Percentiles rank a stretch among this genome's conserved stretches.
Conservation (phyloP, 805 yeast species). For the Komagataella pseudopastoris region DNA sequence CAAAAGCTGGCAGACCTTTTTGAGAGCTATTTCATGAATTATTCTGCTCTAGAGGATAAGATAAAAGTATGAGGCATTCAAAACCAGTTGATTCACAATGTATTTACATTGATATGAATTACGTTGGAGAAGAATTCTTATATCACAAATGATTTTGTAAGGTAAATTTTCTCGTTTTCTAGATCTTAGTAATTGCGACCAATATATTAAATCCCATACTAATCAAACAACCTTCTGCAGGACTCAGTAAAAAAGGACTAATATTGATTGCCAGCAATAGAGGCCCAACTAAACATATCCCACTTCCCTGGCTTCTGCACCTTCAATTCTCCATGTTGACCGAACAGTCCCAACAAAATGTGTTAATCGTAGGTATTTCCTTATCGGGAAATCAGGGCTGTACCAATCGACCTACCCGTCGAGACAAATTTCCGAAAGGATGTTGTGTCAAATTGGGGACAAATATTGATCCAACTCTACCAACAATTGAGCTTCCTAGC, state of each 20-base stretch:
- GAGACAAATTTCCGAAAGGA: not conserved
- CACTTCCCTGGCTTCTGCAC: not conserved
- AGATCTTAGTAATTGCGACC: not conserved
- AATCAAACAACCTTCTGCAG: no score
- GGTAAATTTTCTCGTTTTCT: not conserved
- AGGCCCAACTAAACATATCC: not conserved
- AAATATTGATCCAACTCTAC: not conserved
- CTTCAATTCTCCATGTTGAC: not conserved
- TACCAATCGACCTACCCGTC: not conserved
- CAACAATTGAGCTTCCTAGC: not conserved
- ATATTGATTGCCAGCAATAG: no score
- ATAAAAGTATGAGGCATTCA: conserved; percentile 21
- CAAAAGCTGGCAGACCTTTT: conserved; percentile 49
- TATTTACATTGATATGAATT: no score
- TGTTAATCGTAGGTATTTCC: not conserved
- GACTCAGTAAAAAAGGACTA: not conserved
- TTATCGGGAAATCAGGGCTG: not conserved
- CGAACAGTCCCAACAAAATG: not conserved
- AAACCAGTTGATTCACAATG: not conserved
- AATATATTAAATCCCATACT: no score
- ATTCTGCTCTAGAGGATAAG: conserved; percentile 22
- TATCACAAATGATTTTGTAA: not conserved
- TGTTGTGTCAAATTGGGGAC: not conserved
- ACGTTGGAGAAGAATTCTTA: no score
- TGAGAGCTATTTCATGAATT: conserved; percentile 42